Percentiles rank a stretch among this genome's conserved stretches.
Conservation (phyloP, 2,329 filamentous ascomycete genomes). For the Phyllosticta citrichinensis region DNA sequence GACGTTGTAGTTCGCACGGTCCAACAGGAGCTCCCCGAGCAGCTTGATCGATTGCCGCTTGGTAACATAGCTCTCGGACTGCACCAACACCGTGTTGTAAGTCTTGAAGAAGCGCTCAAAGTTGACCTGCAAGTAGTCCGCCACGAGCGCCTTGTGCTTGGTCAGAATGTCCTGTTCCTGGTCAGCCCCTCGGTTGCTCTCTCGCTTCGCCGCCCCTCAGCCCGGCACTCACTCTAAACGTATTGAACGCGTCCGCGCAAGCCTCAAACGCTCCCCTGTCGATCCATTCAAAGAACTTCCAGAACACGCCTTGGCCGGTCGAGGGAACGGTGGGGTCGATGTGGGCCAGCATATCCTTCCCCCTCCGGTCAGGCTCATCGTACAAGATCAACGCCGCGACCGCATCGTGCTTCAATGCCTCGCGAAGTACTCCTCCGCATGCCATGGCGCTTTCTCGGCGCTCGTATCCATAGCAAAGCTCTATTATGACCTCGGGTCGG, state of each 20-base stretch:
- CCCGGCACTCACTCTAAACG: slow-evolving; percentile 60
- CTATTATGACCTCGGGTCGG: slow-evolving; percentile 72
- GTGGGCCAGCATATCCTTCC: slow-evolving; percentile 55
- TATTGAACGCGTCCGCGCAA: slow-evolving; percentile 93
- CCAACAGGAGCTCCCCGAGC: slow-evolving; percentile 85
- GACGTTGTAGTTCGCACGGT: slow-evolving; percentile 92
- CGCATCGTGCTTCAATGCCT: slow-evolving; percentile 83
- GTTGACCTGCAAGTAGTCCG: slow-evolving; percentile 77
- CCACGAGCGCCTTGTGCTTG: slow-evolving; percentile 83
- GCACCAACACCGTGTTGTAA: slow-evolving; percentile 80
- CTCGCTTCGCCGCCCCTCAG: neutral
- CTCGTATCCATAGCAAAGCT: slow-evolving; percentile 77
- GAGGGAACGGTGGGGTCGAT: slow-evolving; percentile 69
- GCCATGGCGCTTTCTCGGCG: slow-evolving; percentile 85
- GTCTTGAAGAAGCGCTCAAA: slow-evolving; percentile 87
- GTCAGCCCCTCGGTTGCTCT: slow-evolving; percentile 13
- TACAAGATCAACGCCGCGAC: slow-evolving; percentile 87
- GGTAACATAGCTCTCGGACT: slow-evolving; percentile 93
- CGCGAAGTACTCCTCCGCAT: slow-evolving; percentile 79
- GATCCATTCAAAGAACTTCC: slow-evolving; percentile 96
- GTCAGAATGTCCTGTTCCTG: slow-evolving; percentile 70
- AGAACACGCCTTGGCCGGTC: slow-evolving; percentile 78
- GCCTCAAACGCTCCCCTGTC: slow-evolving; percentile 95
- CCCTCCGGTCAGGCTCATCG: slow-evolving; percentile 68
- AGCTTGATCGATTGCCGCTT: slow-evolving; percentile 98